Base-by-base conservation (phyloP, 768 basidiomycete species). In the Kwoniella heveanensis region DNA sequence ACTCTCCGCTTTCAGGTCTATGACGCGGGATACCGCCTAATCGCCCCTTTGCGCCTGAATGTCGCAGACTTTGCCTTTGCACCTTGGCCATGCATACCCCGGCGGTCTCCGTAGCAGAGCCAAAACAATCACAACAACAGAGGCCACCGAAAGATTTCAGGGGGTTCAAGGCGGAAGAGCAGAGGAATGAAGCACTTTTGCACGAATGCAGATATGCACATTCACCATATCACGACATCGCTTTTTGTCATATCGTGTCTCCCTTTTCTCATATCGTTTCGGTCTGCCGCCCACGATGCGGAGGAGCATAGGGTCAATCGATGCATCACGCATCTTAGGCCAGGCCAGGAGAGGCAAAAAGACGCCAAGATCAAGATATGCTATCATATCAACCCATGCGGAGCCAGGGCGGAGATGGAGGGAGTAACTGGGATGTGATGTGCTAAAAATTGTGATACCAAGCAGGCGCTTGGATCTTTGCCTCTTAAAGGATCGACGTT, bases 191-290 rank as follows among this genome's bases (percentile, higher is more conserved):
- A 48, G 19, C 21, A 57, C 17, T 29, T 57, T n/a, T n/a, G n/a
- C n/a, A n/a, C n/a, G n/a, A n/a, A n/a, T n/a, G n/a, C n/a, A n/a
- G n/a, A n/a, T n/a, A n/a, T 17, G 17, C 54, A 44, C 29, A 46
- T 57, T 57, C 57, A 46, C 29, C 57, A 49, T 58, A 58, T 58
- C 57, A 58, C 57, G 57, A 58, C 57, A 58, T 58, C 26, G 57
- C 22, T 58, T 57, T 57, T 50, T 48, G 57, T 30, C 30, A n/a
- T 39, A 49, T 49, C 21, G 10, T 57, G 30, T 47, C 21, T 2
- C 19, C 47, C 25, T n/a, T 21, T 48, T 7, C 15, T 19, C n/a
- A 25, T 56, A 21, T 30, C 17, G 24, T 2, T 44, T 46, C 26
- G 44, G 26, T 46, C 55, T 56, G 26, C 9, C 53, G 29, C 24